Percentiles rank a stretch among this genome's conserved stretches.
Evolutionary conservation across 2,329 filamentous ascomycete species (phyloP).

Genomic region (Zymoseptoria crescenta): DNA sequence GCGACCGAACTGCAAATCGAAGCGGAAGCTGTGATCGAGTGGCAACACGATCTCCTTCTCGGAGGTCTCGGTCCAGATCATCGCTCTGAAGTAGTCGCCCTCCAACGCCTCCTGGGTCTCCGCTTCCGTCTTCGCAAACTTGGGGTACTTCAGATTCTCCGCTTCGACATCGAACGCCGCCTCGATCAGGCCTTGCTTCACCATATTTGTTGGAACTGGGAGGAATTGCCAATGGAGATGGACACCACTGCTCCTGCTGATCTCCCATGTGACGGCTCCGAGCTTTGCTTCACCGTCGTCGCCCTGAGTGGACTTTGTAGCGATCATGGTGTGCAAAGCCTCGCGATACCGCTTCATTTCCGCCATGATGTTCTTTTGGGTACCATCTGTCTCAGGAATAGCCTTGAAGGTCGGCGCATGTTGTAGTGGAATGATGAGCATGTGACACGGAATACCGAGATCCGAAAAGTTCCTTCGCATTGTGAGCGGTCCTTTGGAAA

Average conservation of each 20-base stretch:
- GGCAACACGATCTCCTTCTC: slow-evolving; percentile 63
- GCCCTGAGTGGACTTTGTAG: slow-evolving; percentile 21
- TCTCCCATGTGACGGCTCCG: slow-evolving; percentile 86
- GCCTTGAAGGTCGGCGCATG: slow-evolving; percentile 68
- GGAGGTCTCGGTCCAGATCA: slow-evolving; percentile 33
- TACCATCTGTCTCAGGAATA: slow-evolving; percentile 48
- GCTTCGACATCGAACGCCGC: slow-evolving; percentile 84
- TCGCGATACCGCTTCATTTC: slow-evolving; percentile 81
- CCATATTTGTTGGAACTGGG: slow-evolving; percentile 61
- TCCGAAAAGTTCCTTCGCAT: slow-evolving; percentile 62
- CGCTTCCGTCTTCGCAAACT: slow-evolving; percentile 35
- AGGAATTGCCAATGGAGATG: slow-evolving; percentile 94
- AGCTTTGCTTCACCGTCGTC: slow-evolving; percentile 49
- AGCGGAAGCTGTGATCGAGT: slow-evolving; percentile 67
- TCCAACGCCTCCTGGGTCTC: slow-evolving; percentile 20
- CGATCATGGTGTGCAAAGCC: slow-evolving; percentile 71
- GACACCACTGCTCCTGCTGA: slow-evolving; percentile 71
- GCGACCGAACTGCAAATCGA: slow-evolving; percentile 85
- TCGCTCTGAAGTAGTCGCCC: slow-evolving; percentile 30
- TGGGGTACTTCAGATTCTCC: slow-evolving; percentile 60
- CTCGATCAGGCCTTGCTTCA: slow-evolving; percentile 69
- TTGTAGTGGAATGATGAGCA: slow-evolving; percentile 81
- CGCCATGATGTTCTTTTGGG: background rate
- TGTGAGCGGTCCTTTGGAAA: slow-evolving; percentile 81
- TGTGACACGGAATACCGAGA: slow-evolving; percentile 71